phyloP scores from a whole-genome alignment of 169 alveolate genomes.

The Ichthyophthirius multifiliis region DNA sequence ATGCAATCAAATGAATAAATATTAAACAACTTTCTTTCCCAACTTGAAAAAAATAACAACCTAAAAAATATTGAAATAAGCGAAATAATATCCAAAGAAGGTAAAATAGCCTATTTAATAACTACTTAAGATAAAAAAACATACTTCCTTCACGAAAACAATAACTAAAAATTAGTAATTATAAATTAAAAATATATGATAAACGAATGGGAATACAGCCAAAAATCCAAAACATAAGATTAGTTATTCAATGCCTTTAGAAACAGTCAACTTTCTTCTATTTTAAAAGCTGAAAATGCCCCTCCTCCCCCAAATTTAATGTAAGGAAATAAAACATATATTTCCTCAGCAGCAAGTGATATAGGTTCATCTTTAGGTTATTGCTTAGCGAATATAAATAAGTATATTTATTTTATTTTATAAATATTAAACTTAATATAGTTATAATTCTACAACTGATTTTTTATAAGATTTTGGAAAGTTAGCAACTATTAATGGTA shows the following conservation, averaged over 20 bases:
- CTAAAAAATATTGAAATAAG: not conserved
- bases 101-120: not conserved
- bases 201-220: not conserved
- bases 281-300: not conserved
- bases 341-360: conserved; percentile 29
- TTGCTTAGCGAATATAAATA: conserved; percentile 36
- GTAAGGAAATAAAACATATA: not conserved
- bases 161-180: not conserved
- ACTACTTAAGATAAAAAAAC: not conserved
- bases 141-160: not conserved
- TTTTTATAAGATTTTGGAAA: conserved; percentile 32
- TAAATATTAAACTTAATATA: not conserved
- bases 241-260: not conserved
- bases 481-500: conserved; percentile 34
- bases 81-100: not conserved
- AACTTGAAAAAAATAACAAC: not conserved
- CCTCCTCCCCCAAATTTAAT: conserved; percentile 1
- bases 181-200: not conserved
- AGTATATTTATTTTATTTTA: not conserved
- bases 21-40: not conserved
- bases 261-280: not conserved
- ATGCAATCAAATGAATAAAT: not conserved
- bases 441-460: conserved; percentile 22
- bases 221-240: not conserved
- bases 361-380: conserved; percentile 33